Conservation (phyloP, 345 rosid genomes). For the Alliaria petiolata region DNA sequence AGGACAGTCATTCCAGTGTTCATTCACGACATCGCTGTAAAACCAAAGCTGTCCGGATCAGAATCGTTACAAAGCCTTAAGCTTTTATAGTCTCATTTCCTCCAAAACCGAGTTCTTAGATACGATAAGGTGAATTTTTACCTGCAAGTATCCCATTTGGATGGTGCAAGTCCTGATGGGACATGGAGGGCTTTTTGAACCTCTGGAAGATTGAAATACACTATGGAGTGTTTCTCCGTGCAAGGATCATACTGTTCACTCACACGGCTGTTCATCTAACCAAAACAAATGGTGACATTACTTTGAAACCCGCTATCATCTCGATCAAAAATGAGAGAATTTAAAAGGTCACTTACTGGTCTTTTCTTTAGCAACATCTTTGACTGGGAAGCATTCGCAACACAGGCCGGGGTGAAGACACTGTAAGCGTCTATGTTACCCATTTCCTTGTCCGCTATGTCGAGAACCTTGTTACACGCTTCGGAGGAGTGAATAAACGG, state of each 20-base stretch:
- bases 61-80: background rate
- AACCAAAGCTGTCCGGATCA: conserved; percentile 9
- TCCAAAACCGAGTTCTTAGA: background rate
- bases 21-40: conserved; percentile 45
- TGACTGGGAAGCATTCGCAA: conserved; percentile 50
- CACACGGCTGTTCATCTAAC: conserved; percentile 52
- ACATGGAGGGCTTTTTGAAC: conserved; percentile 85
- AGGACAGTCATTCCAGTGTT: conserved; percentile 70
- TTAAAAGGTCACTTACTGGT: conserved; percentile 43
- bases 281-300: conserved; percentile 3
- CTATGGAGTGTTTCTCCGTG: conserved; percentile 71
- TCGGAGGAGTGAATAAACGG: conserved; percentile 69
- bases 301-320: background rate
- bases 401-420: conserved; percentile 74
- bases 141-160: conserved; percentile 95
- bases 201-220: conserved; percentile 81
- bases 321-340: background rate
- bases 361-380: conserved; percentile 49
- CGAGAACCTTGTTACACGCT: conserved; percentile 48
- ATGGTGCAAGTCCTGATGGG: conserved; percentile 53
- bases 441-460: conserved; percentile 56
- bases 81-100: background rate
- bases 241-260: conserved; percentile 90
- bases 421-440: conserved; percentile 91
- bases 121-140: conserved; percentile 9